A percentile compares a stretch with the other conserved stretches of the same genome.
These are phyloP conservation scores for Globisporangium radiosum DNA, from an alignment of 352 stramenopile species.

Conservation along the genomic window DNA sequence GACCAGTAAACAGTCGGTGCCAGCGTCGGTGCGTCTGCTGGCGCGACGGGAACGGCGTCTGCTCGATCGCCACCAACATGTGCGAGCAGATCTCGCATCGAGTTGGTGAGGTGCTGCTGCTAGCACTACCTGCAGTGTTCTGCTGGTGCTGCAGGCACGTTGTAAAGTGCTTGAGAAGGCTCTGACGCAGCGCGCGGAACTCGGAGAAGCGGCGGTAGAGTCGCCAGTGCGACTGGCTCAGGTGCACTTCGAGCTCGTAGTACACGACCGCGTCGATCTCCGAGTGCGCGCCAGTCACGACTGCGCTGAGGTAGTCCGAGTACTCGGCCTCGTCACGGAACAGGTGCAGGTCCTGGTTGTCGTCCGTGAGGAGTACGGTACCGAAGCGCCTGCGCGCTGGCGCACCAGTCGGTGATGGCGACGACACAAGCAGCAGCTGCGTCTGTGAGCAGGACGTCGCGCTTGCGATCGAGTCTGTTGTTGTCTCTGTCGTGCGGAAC, in stretches of 20 bases:
- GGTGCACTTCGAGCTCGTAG: slow-evolving; percentile 60
- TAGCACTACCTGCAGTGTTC: slow-evolving; percentile 1
- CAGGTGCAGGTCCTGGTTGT: slow-evolving; percentile 33
- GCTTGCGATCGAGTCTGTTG: not conserved
- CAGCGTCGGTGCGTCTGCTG: slow-evolving; percentile 21
- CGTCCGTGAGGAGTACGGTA: slow-evolving; percentile 28
- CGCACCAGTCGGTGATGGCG: slow-evolving; percentile 1
- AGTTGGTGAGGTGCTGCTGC: not conserved
- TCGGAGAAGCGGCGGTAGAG: slow-evolving; percentile 67
- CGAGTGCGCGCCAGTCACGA: slow-evolving; percentile 36
- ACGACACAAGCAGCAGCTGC: not conserved
- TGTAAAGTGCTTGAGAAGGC: slow-evolving; percentile 57
- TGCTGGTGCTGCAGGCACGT: slow-evolving; percentile 20
- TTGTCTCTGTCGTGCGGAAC: slow-evolving; percentile 3
- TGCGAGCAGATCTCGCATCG: slow-evolving; percentile 55
- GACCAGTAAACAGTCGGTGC: slow-evolving; percentile 17
- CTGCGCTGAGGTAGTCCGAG: slow-evolving; percentile 61
- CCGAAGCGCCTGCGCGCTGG: slow-evolving; percentile 11
- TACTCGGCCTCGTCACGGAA: slow-evolving; percentile 77
- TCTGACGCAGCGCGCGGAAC: slow-evolving; percentile 46
- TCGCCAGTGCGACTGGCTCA: slow-evolving; percentile 58
- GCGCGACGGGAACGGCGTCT: slow-evolving; percentile 40
- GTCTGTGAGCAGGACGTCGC: slow-evolving; percentile 2
- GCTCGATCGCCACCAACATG: slow-evolving; percentile 51
- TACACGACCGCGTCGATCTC: slow-evolving; percentile 54